phyloP scores from a whole-genome alignment of 371 early-diverging fungal genomes.

The Funneliformis caledonium region DNA sequence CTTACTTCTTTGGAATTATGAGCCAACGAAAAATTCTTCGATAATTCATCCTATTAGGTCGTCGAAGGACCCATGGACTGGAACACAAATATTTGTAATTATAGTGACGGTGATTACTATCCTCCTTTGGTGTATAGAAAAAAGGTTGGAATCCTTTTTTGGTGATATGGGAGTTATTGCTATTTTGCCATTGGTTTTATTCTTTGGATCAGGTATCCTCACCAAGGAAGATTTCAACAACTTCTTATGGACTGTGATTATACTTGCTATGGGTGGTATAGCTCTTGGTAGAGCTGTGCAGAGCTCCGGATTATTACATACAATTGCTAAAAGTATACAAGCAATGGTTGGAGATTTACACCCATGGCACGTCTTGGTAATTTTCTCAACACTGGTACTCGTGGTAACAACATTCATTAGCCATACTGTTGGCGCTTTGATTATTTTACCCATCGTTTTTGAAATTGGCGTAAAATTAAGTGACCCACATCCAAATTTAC shows the following conservation, averaged over 20 bases:
- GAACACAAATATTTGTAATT: conserved; percentile 75
- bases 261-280: conserved; percentile 94
- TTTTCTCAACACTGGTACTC: conserved; percentile 71
- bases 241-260: conserved; percentile 92
- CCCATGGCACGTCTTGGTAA: conserved; percentile 69
- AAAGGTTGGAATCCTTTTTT: conserved; percentile 66
- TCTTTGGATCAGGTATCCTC: conserved; percentile 88
- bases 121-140: conserved; percentile 87
- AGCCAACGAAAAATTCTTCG: conserved; percentile 54
- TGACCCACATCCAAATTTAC: conserved; percentile 83
- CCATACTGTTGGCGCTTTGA: conserved; percentile 93
- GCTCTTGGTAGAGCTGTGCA: conserved; percentile 93
- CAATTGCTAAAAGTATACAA: conserved; percentile 75
- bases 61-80: conserved; percentile 61
- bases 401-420: conserved; percentile 91
- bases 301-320: conserved; percentile 78
- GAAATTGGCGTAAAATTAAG: conserved; percentile 74
- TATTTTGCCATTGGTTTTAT: conserved; percentile 87
- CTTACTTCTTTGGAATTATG: conserved; percentile 74
- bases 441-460: conserved; percentile 80
- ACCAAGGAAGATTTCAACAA: conserved; percentile 95
- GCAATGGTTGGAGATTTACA: conserved; percentile 64
- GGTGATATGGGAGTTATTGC: conserved; percentile 96
- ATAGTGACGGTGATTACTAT: conserved; percentile 74
- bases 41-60: conserved; percentile 63